phyloP scores from a whole-genome alignment of 768 basidiomycete genomes.

The Agrocybe pediades region DNA sequence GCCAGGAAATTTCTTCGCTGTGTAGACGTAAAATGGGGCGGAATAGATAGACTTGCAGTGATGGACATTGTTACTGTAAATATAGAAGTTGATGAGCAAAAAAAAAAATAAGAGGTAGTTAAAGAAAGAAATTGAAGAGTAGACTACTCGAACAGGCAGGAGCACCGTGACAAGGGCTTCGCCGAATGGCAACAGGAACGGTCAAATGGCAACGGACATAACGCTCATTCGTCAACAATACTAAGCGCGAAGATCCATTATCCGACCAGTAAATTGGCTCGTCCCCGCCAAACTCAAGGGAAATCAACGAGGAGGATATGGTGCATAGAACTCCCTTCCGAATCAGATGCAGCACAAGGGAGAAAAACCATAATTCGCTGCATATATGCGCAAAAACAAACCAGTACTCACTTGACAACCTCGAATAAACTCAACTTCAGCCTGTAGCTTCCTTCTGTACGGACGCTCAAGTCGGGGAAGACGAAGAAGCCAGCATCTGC shows the following conservation, averaged over 20 bases:
- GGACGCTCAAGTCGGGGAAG: constrained; percentile 91
- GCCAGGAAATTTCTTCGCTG: constrained; percentile 95
- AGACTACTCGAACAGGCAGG: background rate
- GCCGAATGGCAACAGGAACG: too few relatives aligned
- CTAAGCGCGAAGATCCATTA: too few relatives aligned
- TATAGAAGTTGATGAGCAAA: background rate
- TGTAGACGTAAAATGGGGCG: constrained; percentile 90
- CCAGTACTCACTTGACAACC: constrained; percentile 76
- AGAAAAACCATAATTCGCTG: too few relatives aligned
- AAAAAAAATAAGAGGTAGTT: background rate
- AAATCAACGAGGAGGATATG: background rate
- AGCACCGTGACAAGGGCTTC: too few relatives aligned
- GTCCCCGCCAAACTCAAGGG: background rate
- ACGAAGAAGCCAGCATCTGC: constrained; percentile 92
- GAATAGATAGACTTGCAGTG: constrained; percentile 92
- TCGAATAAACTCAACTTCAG: constrained; percentile 78
- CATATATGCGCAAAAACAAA: background rate
- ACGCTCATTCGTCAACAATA: background rate
- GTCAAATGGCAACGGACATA: too few relatives aligned
- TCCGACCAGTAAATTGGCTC: constrained; percentile 10
- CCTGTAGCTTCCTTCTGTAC: constrained; percentile 90
- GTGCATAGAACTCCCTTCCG: too few relatives aligned
- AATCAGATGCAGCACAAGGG: too few relatives aligned
- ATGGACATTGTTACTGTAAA: constrained; percentile 72
- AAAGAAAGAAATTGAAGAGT: background rate